Evolutionary conservation across 2,329 filamentous ascomycete species (phyloP), one percentile per base, ranked within the genome.

Genomic region (Thelonectria discophora): DNA sequence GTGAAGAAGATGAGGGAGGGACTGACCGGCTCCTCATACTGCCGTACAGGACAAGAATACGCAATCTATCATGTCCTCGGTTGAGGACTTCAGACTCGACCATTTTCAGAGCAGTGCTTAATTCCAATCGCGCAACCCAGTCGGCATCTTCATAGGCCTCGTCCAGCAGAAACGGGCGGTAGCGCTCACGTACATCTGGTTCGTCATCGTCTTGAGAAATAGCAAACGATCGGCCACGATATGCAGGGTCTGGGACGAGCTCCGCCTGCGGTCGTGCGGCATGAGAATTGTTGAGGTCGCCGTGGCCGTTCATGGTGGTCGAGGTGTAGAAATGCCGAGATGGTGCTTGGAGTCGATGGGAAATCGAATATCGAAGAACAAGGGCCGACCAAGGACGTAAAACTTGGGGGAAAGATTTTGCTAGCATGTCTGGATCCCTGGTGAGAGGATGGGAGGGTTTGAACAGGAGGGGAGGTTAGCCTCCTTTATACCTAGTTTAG

Each of bases 31-130:
- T 74, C 10, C 86, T 77, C 42, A 89, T 74, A 69, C 86, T 89
- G 1, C 88, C 87, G 69, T 87, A 86, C 0, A 90, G 72, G 0
- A 90, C 85, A 1, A 90, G 75, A 2, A 90, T 81, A 60, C 82
- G 86, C 2, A 89, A 58, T 3, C 78, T 66, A 13, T 74, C 66
- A 7, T 69, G 60, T 3, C 70, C 72, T 18, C 63, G 69, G 2
- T 74, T 56, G 0, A 87, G 58, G 32, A 87, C 75, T 5, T 77
- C 71, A 1, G 64, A 60, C 45, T 83, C 79, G 0, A 82, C 83
- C 76, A 89, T 80, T 47, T 81, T 77, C 42, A 84, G 68, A 1
- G 73, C 81, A 0, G 83, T 85, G 39, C 78, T 80, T 5, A 90
- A 74, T 67, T 90, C 87, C 3, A 90, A 74, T 39, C 78, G 63